Conservation (phyloP, 176 grass and related monocot genomes). For the Bonia amplexicaulis region DNA sequence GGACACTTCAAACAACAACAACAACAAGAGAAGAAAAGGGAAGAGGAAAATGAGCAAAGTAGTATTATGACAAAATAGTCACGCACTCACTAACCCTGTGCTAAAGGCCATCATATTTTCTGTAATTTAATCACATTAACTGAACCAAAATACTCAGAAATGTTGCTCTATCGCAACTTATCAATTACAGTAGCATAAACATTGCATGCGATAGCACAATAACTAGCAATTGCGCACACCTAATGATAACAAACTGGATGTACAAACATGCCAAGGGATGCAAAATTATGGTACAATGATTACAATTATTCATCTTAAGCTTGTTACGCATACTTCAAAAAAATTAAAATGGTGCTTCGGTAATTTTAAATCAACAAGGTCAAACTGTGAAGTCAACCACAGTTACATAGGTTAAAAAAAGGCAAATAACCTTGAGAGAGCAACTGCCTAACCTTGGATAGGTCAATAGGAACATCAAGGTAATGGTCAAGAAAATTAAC, state of each 20-base stretch:
- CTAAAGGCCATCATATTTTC: background rate
- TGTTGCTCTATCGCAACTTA: background rate
- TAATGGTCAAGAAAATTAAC: constrained; percentile 99
- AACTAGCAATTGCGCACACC: background rate
- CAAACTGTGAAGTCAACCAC: constrained; percentile 12
- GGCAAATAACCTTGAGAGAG: background rate
- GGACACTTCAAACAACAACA: constrained; percentile 14
- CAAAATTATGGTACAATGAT: background rate
- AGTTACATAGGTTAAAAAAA: background rate
- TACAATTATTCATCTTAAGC: background rate
- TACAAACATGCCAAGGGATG: background rate
- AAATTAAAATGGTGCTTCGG: background rate
- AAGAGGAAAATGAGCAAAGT: background rate
- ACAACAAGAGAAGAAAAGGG: constrained; percentile 5
- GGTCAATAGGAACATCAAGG: constrained; percentile 98
- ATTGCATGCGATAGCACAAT: constrained; percentile 6
- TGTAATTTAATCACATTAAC: background rate
- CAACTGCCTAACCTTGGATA: constrained; percentile 73
- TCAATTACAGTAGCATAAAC: background rate
- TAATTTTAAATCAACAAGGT: background rate
- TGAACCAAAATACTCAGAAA: background rate
- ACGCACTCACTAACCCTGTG: background rate
- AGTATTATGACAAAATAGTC: background rate
- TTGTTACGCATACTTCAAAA: background rate
- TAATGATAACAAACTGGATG: background rate